These are phyloP conservation scores for Gossypium schwendimanii DNA, from an alignment of 441 rosid species.

Conservation along the genomic window DNA sequence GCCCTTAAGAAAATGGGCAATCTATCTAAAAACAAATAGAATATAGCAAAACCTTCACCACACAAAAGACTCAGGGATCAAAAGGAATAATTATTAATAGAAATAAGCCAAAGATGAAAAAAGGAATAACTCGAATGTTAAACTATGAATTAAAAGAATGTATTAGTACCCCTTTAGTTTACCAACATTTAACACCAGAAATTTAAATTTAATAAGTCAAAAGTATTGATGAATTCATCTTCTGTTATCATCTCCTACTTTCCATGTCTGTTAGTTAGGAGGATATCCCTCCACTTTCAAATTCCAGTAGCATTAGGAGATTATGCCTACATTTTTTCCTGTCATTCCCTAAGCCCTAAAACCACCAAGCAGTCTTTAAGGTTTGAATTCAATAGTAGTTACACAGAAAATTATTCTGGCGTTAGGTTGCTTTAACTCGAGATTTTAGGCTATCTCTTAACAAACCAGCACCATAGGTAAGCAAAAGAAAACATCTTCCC, in stretches of 20 bases:
- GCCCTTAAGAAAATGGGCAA: not conserved
- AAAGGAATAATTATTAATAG: not conserved
- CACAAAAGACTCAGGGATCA: not conserved
- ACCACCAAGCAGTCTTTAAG: not conserved
- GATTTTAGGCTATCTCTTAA: not conserved
- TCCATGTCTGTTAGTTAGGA: not conserved
- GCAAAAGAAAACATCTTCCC: not conserved
- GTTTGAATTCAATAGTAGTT: not conserved
- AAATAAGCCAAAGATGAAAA: not conserved
- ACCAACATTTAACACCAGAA: not conserved
- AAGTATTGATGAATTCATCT: not conserved
- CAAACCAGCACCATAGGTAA: not conserved
- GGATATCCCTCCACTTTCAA: not conserved
- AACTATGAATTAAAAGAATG: not conserved
- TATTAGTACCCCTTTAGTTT: not conserved
- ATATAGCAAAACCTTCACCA: not conserved
- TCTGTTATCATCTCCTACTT: not conserved
- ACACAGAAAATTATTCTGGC: not conserved
- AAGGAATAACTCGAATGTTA: not conserved
- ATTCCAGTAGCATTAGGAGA: not conserved
- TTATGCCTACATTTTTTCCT: not conserved
- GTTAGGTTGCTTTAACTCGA: not conserved
- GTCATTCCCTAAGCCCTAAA: not conserved
- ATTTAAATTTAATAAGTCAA: not conserved
- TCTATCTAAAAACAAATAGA: not conserved